Base-by-base conservation (phyloP, 192 early-diverging fungal species). In the Funneliformis mosseae region DNA sequence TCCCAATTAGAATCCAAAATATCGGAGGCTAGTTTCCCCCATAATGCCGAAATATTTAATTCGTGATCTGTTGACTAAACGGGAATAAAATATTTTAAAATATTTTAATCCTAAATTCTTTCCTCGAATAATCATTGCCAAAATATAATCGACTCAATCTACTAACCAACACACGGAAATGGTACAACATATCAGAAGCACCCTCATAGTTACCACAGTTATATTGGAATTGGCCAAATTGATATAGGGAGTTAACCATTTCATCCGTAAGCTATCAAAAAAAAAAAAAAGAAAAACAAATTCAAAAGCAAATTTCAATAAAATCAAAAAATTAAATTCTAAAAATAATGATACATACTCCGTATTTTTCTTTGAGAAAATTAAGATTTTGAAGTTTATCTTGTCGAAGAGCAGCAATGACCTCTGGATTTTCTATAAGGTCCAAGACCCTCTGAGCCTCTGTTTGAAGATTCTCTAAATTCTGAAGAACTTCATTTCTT, bases 1-100 rank as follows among this genome's bases (percentile, higher is more conserved):
- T 98, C 96, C 96, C 96, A 97, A 91, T 97, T 97, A 83, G 92
- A 91, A 63, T 92, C 90, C 81, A 98, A 88, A 79, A 99, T 98
- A 80, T 99, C 97, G 28, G 94, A 92, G 14, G 95, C 96, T 72
- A 99, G 91, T 85, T 99, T 99, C 80, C 97, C 97, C 97, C 97
- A 99, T 78, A 96, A 88, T 41, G 97, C 96, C 66, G 90, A 94
- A 46, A 96, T 83, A 77, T 92, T 95, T 42, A 91, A 91, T 76
- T 95, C 95, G 69, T 88, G 81, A 85, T 98, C 96, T 27, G 94
- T 96, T 23, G 95, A 95, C 94, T 95, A 85, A 10, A 77, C 1
- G n/a, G n/a, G n/a, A 33, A 81, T 21, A 39, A 76, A n/a, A n/a
- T n/a, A n/a, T n/a, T n/a, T n/a, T 80, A 64, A 62, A 46, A 61